Evolutionary conservation across 345 rosid species (phyloP).

Genomic region (Melastoma malabathricum): DNA sequence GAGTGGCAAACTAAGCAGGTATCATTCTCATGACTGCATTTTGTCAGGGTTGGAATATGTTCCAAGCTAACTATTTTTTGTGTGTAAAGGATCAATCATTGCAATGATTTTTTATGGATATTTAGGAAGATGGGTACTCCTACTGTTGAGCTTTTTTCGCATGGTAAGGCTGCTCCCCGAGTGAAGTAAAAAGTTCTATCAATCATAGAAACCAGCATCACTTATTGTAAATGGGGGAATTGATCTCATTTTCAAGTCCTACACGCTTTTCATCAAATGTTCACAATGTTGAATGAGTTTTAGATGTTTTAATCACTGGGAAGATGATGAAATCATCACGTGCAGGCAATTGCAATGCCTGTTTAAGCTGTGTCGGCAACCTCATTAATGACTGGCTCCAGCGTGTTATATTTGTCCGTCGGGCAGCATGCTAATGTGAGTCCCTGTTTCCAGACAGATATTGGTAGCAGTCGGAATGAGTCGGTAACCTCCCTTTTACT

Average conservation of each 20-base stretch:
- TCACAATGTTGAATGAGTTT: no score
- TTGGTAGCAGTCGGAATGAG: rapidly evolving
- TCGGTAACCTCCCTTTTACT: not conserved
- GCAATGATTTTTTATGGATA: slow-evolving; percentile 96
- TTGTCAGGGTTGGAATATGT: not conserved
- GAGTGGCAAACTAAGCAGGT: slow-evolving; percentile 75
- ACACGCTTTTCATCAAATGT: no score
- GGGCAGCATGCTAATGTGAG: slow-evolving; percentile 92
- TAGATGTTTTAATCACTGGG: no score
- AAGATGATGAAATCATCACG: not conserved
- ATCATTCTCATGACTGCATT: slow-evolving; percentile 9
- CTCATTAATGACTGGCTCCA: slow-evolving; percentile 25
- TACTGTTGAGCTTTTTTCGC: slow-evolving; percentile 38
- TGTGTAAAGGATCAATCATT: slow-evolving; percentile 50
- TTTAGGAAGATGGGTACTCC: slow-evolving; percentile 39
- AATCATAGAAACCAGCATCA: not conserved
- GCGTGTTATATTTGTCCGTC: slow-evolving; percentile 55
- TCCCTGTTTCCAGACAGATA: not conserved
- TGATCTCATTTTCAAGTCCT: no score
- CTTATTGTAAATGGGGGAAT: not conserved
- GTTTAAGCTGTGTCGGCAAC: slow-evolving; percentile 69
- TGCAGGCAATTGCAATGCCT: slow-evolving; percentile 72
- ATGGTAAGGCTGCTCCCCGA: slow-evolving; percentile 17
- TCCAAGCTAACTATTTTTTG: not conserved
- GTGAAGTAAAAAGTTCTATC: not conserved